A percentile compares a stretch with the other conserved stretches of the same genome.
phyloP scores from a whole-genome alignment of 345 rosid genomes.

The Mercurialis annua region DNA sequence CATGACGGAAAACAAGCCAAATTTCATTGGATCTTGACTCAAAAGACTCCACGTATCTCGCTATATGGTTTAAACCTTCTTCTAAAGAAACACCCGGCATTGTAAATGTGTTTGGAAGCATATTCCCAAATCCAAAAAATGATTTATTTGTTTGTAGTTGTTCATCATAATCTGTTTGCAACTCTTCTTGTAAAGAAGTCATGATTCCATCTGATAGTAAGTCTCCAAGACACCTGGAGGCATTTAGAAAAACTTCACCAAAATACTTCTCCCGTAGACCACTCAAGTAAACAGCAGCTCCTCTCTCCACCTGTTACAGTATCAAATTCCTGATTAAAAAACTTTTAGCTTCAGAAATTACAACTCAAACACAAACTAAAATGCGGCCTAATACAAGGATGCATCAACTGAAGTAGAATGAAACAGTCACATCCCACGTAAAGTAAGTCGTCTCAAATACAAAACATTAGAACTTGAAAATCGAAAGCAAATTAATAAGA shows the following conservation, averaged over 20 bases:
- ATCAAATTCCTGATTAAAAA: conserved; percentile 7
- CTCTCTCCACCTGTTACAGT: conserved; percentile 82
- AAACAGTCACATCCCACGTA: neutral
- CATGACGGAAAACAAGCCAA: conserved; percentile 90
- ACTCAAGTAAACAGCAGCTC: conserved; percentile 70
- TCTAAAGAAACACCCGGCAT: conserved; percentile 34
- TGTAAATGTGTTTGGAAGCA: conserved; percentile 26
- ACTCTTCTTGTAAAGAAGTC: conserved; percentile 33
- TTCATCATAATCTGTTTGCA: conserved; percentile 27
- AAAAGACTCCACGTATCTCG: conserved; percentile 87
- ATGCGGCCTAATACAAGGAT: neutral
- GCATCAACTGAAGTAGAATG: neutral
- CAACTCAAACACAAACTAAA: neutral
- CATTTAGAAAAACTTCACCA: conserved; percentile 81
- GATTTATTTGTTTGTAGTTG: conserved; percentile 26
- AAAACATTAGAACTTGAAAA: neutral
- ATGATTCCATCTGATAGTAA: conserved; percentile 32
- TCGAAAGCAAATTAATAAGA: neutral
- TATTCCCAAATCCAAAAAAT: conserved; percentile 28
- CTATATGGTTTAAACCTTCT: conserved; percentile 86
- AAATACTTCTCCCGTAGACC: conserved; percentile 93
- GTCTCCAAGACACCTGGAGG: conserved; percentile 48
- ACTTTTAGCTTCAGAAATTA: conserved; percentile 3
- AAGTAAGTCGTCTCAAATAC: neutral
- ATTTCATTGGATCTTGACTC: conserved; percentile 85